Evolutionary conservation across 306 rosid species (phyloP), one percentile per base, ranked within the genome.

Genomic region (Alnus glutinosa): DNA sequence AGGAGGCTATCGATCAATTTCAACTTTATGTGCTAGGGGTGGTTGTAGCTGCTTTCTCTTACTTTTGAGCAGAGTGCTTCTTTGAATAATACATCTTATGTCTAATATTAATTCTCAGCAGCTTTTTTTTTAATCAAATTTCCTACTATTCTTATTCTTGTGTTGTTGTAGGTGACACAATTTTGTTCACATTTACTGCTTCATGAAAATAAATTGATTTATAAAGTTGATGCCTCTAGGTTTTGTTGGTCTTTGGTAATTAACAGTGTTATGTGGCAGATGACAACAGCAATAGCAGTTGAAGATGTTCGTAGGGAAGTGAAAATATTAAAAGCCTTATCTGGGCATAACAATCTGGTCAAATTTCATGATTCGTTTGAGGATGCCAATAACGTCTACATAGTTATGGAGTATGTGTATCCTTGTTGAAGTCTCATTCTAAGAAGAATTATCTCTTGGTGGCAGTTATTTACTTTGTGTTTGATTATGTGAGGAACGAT

Each of bases 261-360:
- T 78, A 77, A 85, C 54, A 48, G 69, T 86, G 78, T 74, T 86
- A 34, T 62, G 64, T 83, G 64, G 81, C 98, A 95, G 98, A 92
- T 95, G 98, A 90, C 95, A 54, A 88, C 98, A 0, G 95, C 98
- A 23, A 92, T 95, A 86, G 93, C 96, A 44, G 89, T 95, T 74
- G 98, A 95, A 86, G 98, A 95, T 87, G 97, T 91, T 62, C 89
- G 98, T 34, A 89, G 98, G 88, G 98, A 95, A 88, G 98, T 92
- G 86, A 92, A 91, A 82, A 92, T 95, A 88, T 86, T 95, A 91
- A 95, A 91, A 82, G 94, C 90, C 75, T 88, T 95, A 85, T 89
- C 98, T 67, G 98, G 97, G 73, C 98, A 95, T 80, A 84, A 39
- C 78, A 92, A 95, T 87, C 80, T 95, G 87, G 91, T 95, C 84